Conservation (phyloP, 2,329 filamentous ascomycete species). For the Penicillium thymicola region DNA sequence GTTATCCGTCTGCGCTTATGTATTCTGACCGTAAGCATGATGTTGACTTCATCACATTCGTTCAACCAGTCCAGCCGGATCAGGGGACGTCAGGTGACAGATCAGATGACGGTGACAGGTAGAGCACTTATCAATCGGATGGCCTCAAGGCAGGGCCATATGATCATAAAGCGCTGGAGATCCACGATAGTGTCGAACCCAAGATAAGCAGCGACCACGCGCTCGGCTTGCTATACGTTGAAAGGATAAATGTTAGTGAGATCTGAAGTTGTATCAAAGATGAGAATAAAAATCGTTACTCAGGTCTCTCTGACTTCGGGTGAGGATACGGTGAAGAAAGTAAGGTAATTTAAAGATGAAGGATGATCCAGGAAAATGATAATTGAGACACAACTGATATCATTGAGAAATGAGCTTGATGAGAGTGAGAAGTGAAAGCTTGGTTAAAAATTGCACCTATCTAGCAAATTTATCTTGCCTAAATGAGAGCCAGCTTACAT, state of each 20-base stretch:
- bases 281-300: background rate
- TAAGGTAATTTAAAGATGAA: no score
- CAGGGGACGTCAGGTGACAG: no score
- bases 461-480: background rate
- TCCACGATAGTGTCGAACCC: background rate
- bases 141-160: background rate
- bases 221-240: background rate
- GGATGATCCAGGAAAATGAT: background rate
- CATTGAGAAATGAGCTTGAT: background rate
- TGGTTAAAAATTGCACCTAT: no score
- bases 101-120: no score
- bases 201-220: background rate
- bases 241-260: background rate
- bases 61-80: no score
- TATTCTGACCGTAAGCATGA: no score
- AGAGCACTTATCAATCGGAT: no score
- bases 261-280: background rate
- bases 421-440: background rate
- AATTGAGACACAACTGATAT: background rate
- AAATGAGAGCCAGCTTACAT: background rate
- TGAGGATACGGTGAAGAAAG: background rate
- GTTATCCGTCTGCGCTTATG: no score
- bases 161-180: background rate
- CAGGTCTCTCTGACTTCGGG: background rate
- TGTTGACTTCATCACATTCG: no score